A percentile compares a stretch with the other conserved stretches of the same genome.
phyloP scores from a whole-genome alignment of 345 rosid species.

The Gossypium raimondii region DNA sequence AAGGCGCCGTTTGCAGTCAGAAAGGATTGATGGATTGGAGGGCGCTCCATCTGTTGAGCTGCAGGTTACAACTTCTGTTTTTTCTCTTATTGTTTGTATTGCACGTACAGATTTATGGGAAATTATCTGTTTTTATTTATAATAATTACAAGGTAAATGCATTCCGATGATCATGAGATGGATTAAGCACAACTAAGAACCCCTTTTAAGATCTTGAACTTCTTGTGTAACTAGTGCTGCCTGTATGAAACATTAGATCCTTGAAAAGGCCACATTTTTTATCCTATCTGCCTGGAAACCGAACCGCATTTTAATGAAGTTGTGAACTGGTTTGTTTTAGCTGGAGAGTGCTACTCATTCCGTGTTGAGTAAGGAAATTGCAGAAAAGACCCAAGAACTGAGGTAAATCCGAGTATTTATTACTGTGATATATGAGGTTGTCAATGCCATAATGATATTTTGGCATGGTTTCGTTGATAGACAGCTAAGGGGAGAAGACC shows the following conservation, averaged over 20 bases:
- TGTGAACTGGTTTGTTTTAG: constrained; percentile 16
- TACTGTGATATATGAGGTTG: background rate
- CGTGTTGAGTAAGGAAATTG: constrained; percentile 32
- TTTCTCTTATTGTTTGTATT: background rate
- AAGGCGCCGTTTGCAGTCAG: constrained; percentile 20
- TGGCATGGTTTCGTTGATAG: constrained; percentile 11
- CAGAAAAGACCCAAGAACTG: constrained; percentile 32
- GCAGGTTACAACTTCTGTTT: constrained; percentile 20
- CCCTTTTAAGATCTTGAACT: no score
- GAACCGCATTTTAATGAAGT: background rate
- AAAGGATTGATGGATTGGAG: constrained; percentile 14
- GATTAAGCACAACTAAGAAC: no score
- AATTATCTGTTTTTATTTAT: no score
- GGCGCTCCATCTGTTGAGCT: constrained; percentile 27
- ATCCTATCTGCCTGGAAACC: background rate
- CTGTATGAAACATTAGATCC: background rate
- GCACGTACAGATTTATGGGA: background rate
- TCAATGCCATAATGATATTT: background rate
- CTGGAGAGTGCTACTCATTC: constrained; percentile 15
- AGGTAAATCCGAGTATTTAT: constrained; percentile 25
- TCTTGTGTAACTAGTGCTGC: no score
- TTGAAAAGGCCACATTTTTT: background rate
- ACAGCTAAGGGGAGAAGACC: constrained; percentile 34
- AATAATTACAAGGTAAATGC: no score
- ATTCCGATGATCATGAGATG: no score